Evolutionary conservation across 2,329 filamentous ascomycete species (phyloP).

Genomic region (Curvularia sp.): DNA sequence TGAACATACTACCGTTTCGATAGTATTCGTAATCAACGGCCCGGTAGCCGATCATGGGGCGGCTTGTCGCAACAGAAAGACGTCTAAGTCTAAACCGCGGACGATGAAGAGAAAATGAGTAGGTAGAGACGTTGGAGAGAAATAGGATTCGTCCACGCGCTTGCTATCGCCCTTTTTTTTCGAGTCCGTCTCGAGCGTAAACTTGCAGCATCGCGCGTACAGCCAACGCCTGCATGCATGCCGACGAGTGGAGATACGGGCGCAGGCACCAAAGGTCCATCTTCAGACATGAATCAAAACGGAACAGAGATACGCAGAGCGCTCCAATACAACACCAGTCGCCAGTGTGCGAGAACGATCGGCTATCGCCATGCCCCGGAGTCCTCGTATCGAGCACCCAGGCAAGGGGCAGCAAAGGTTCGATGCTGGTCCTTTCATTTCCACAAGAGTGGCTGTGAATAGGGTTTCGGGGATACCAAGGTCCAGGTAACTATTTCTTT

Average conservation of each 20-base stretch:
- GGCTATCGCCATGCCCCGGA: not conserved
- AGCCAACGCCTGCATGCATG: slow-evolving; percentile 11
- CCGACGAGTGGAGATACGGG: not conserved
- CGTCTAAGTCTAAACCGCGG: not conserved
- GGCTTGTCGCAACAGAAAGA: not conserved
- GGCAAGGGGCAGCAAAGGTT: not conserved
- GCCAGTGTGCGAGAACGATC: not conserved
- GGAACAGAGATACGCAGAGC: slow-evolving; percentile 1
- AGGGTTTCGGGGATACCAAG: not conserved
- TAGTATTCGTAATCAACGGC: not conserved
- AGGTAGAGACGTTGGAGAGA: not conserved
- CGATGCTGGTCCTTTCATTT: slow-evolving; percentile 9
- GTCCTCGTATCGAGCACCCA: slow-evolving; percentile 4
- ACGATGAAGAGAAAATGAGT: not conserved
- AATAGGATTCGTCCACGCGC: not conserved
- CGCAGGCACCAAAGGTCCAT: slow-evolving; percentile 3
- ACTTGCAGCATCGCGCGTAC: slow-evolving; percentile 5
- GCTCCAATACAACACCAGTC: slow-evolving; percentile 9
- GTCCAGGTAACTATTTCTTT: slow-evolving; percentile 3
- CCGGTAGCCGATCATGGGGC: not conserved
- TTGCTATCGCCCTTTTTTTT: slow-evolving; percentile 6
- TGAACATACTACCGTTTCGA: not conserved
- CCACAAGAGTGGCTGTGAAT: slow-evolving; percentile 6
- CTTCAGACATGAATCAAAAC: not conserved
- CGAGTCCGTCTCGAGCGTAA: slow-evolving; percentile 6